Base-by-base conservation (phyloP, 2,329 filamentous ascomycete species). In the Cladosporium sp. region DNA sequence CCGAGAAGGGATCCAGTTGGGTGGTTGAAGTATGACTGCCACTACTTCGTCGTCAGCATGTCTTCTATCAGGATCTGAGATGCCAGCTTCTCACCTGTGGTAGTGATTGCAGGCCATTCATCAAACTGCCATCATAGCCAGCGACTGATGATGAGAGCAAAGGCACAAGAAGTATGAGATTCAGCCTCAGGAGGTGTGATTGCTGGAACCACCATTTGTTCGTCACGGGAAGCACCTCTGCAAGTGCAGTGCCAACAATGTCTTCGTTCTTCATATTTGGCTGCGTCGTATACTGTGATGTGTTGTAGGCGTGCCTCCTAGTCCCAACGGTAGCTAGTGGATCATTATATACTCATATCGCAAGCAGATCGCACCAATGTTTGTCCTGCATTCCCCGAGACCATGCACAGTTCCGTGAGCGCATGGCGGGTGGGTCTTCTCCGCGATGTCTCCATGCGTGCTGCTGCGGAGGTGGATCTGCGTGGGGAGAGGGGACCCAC, bases 161-260 rank as follows among this genome's bases (percentile, higher is more conserved):
- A 1, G 78, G 77, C 1, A 80, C 64, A 4, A 79, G 55, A 0
- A 81, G 70, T 14, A 78, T 66, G 8, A 79, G 63, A 56, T 80
- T 80, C 7, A 81, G 71, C 34, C 72, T 65, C 6, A 79, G 64
- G 1, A 81, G 66, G 67, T 80, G 76, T 0, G 72, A 69, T 3
- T 70, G 68, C 3, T 72, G 70, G 58, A 74, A 79, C 79, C 79
- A 81, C 30, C 70, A 70, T 34, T 69, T 71, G 30, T 69, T 63
- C 51, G 76, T 70, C 25, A 73, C 59, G n/a, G 78, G 78, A 4
- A 80, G 68, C 7, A 80, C 70, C 49, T 71, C 67, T 14, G 69
- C 70, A 12, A 73, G 62, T 7, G 66, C 61, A 15, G 58, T 55
- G 11, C 70, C 70, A 22, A 72, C 70, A 40, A 72, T 72, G 19